These are phyloP conservation scores for Geosmithia morbida DNA, from an alignment of 2,329 filamentous ascomycete species.

Conservation along the genomic window DNA sequence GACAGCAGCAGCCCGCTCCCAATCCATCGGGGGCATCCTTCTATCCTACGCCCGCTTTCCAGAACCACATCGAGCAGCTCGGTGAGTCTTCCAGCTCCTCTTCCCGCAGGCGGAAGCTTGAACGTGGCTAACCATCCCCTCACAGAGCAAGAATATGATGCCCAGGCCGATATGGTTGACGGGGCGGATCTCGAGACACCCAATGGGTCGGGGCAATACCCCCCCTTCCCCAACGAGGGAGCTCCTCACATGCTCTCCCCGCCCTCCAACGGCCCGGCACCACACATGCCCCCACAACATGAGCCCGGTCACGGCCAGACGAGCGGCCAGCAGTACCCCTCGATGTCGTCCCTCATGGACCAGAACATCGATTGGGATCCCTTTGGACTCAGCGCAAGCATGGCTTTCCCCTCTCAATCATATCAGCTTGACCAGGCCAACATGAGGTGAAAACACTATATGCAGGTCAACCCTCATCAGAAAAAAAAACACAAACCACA, in stretches of 20 bases:
- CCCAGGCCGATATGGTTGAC: slow-evolving; percentile 77
- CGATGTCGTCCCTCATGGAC: slow-evolving; percentile 52
- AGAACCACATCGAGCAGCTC: slow-evolving; percentile 89
- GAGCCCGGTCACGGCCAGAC: slow-evolving; percentile 19
- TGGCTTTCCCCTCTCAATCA: slow-evolving; percentile 76
- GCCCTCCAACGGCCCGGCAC: slow-evolving; percentile 3
- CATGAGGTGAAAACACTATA: slow-evolving; percentile 20
- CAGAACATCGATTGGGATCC: slow-evolving; percentile 85
- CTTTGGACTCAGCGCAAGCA: slow-evolving; percentile 83
- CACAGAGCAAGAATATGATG: slow-evolving; percentile 95
- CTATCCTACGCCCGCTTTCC: slow-evolving; percentile 72
- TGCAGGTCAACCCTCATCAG: background rate
- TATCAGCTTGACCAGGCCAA: slow-evolving; percentile 59
- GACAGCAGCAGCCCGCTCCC: slow-evolving; percentile 18
- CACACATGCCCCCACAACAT: slow-evolving; percentile 12
- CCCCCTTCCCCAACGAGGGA: slow-evolving; percentile 35
- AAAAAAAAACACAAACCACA: background rate
- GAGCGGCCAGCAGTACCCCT: slow-evolving; percentile 36
- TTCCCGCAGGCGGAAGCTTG: slow-evolving; percentile 40
- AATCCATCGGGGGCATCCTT: slow-evolving; percentile 34
- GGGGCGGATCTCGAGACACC: slow-evolving; percentile 61
- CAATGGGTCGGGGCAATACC: slow-evolving; percentile 49
- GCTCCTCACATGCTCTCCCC: slow-evolving; percentile 25
- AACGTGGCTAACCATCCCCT: slow-evolving; percentile 54
- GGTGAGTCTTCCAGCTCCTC: slow-evolving; percentile 50